Percentiles rank a stretch among this genome's conserved stretches.
Conservation (phyloP, 805 yeast genomes). For the Clavispora vitiphila region DNA sequence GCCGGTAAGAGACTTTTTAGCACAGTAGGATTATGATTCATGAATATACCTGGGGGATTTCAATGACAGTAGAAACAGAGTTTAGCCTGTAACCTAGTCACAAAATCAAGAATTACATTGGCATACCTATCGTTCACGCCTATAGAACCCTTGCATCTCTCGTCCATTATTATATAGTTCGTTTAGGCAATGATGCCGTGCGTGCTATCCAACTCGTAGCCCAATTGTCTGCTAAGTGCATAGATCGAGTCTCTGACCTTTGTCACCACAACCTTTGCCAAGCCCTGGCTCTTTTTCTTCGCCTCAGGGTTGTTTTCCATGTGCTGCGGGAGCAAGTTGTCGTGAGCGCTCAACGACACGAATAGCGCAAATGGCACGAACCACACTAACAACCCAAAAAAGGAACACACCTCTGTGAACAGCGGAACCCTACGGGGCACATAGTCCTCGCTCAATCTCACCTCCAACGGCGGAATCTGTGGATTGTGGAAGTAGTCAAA, state of each 20-base stretch:
- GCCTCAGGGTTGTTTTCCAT: constrained; percentile 20
- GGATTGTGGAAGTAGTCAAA: constrained; percentile 76
- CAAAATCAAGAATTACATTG: no score
- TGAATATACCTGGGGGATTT: not conserved
- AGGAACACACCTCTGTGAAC: constrained; percentile 89
- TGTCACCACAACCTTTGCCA: constrained; percentile 66
- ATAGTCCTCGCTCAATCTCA: constrained; percentile 53
- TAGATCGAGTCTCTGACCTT: constrained; percentile 44
- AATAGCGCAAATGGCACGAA: constrained; percentile 88
- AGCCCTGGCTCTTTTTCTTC: constrained; percentile 41
- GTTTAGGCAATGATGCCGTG: constrained; percentile 44
- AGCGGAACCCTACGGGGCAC: constrained; percentile 66
- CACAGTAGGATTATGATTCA: constrained; percentile 6
- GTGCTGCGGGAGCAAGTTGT: constrained; percentile 71
- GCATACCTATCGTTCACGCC: not conserved
- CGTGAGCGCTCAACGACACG: constrained; percentile 88
- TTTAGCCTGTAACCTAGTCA: no score
- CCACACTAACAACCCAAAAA: constrained; percentile 93
- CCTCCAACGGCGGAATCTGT: constrained; percentile 63
- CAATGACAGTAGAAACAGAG: no score
- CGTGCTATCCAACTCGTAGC: constrained; percentile 57
- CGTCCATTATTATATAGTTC: not conserved
- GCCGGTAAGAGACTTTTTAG: constrained; percentile 64
- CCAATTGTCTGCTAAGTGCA: constrained; percentile 48
- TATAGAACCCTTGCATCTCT: not conserved